A percentile compares a stretch with the other conserved stretches of the same genome.
Evolutionary conservation across 345 rosid genomes (phyloP).

Genomic region (Draba incana): DNA sequence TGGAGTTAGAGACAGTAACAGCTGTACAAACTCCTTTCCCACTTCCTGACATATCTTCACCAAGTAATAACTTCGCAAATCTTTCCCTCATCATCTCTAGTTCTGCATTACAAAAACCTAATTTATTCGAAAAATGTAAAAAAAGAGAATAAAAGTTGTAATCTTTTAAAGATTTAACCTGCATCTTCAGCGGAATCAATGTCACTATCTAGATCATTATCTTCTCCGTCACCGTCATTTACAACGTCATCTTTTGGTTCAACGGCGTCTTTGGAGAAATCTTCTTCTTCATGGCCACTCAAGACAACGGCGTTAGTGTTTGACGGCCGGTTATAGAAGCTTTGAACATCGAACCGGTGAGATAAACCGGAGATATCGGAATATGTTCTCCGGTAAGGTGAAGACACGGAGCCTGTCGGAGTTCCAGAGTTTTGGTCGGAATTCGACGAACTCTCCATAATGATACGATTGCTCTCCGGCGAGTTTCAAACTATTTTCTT

Average conservation of each 20-base stretch:
- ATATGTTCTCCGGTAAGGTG: conserved; percentile 58
- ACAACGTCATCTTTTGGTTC: conserved; percentile 29
- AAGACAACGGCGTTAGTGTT: conserved; percentile 28
- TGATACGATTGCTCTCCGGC: not conserved
- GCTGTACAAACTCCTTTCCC: conserved; percentile 93
- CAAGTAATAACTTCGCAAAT: conserved; percentile 80
- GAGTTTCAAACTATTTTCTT: conserved; percentile 21
- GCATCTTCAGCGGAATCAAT: conserved; percentile 41
- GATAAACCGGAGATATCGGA: conserved; percentile 65
- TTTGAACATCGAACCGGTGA: conserved; percentile 41
- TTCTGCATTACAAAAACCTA: conserved; percentile 41
- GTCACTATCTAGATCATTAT: conserved; percentile 32
- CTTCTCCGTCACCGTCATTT: conserved; percentile 8
- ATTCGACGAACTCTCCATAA: conserved; percentile 51
- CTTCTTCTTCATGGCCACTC: conserved; percentile 41
- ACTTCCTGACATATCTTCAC: conserved; percentile 95
- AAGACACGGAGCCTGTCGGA: conserved; percentile 62
- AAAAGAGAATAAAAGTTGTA: not conserved
- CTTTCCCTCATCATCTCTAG: conserved; percentile 84
- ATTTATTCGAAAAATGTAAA: not conserved
- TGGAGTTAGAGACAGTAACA: conserved; percentile 83
- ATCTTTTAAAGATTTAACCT: conserved; percentile 15
- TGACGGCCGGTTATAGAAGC: conserved; percentile 41
- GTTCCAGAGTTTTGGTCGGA: conserved; percentile 59
- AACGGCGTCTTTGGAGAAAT: conserved; percentile 28